Base-by-base conservation (phyloP, 208 protist species). In the Acanthamoeba sp. region DNA sequence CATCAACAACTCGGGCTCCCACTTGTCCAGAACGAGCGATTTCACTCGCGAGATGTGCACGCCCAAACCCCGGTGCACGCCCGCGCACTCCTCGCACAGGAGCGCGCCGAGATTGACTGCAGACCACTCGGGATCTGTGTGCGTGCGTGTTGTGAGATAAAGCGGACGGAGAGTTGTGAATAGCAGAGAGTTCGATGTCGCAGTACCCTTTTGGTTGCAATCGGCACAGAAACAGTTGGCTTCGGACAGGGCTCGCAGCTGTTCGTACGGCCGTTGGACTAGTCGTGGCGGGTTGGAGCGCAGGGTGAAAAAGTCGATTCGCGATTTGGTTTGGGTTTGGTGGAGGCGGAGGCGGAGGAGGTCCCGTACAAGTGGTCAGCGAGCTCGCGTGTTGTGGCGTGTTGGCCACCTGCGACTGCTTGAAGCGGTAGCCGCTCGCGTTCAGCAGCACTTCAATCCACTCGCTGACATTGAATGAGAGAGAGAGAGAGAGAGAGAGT, bases 1-100 rank as follows among this genome's bases (percentile, higher is more conserved):
- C 80, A 89, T 89, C 22, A 89, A n/a, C 24, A 89, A 22, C 24
- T 89, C 80, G 52, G 80, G 80, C 32, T 89, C 80, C 80, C 80
- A 89, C 29, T 89, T 89, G 32, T 89, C 80, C 42, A 89, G 32
- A 62, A 64, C 52, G 29, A 89, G 80, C 38, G 80, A 89, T 22
- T 64, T 89, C 1, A 89, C 80, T 57, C 52, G 42, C n/a, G 80
- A 89, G 52, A 89, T 89, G 48, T 89, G 80, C 29, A 64, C 52
- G 50, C 80, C 80, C 29, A 89, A n/a, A 22, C 80, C 52, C 12
- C 80, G 80, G 32, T 89, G 80, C 52, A 62, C 80, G 50, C 48
- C 80, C 22, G 80, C 42, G 52, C 80, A 89, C 52, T 89, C 80
- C 48, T 66, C 50, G 50, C 80, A 89, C 24, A 89, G 20, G 4